Evolutionary conservation across 164 flowering plant genomes (phyloP).

Genomic region (Chloranthus sessilifolius): DNA sequence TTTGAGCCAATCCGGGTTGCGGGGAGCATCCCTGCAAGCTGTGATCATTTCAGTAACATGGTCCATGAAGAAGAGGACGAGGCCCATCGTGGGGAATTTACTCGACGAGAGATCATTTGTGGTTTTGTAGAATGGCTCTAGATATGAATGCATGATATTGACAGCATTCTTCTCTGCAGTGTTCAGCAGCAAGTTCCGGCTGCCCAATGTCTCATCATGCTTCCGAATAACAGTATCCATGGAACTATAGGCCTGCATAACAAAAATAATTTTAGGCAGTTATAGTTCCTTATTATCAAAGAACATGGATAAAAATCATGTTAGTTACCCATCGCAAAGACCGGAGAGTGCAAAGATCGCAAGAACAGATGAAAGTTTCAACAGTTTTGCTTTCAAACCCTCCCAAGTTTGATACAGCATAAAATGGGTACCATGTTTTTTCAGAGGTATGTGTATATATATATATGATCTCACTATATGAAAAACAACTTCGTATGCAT

Average conservation of each 20-base stretch:
- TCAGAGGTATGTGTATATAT: no score
- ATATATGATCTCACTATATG: no score
- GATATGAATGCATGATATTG: constrained; percentile 46
- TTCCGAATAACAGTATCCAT: constrained; percentile 73
- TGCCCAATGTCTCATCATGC: constrained; percentile 49
- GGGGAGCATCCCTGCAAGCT: constrained; percentile 61
- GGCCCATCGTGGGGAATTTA: constrained; percentile 68
- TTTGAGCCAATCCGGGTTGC: constrained; percentile 80
- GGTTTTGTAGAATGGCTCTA: constrained; percentile 85
- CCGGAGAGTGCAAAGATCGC: no score
- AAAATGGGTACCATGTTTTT: no score
- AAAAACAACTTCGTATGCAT: no score
- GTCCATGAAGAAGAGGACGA: constrained; percentile 95
- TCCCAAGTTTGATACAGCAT: no score
- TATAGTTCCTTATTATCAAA: no score
- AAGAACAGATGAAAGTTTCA: no score
- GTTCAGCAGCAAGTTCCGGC: constrained; percentile 43
- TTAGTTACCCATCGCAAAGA: no score
- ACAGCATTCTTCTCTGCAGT: constrained; percentile 60
- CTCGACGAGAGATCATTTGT: constrained; percentile 75
- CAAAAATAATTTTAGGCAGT: no score
- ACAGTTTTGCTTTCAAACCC: no score
- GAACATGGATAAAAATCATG: no score
- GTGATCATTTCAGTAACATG: constrained; percentile 71
- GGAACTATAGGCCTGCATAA: constrained; percentile 67